phyloP scores from a whole-genome alignment of 495 filamentous ascomycete species.

The Xylaria cubensis region DNA sequence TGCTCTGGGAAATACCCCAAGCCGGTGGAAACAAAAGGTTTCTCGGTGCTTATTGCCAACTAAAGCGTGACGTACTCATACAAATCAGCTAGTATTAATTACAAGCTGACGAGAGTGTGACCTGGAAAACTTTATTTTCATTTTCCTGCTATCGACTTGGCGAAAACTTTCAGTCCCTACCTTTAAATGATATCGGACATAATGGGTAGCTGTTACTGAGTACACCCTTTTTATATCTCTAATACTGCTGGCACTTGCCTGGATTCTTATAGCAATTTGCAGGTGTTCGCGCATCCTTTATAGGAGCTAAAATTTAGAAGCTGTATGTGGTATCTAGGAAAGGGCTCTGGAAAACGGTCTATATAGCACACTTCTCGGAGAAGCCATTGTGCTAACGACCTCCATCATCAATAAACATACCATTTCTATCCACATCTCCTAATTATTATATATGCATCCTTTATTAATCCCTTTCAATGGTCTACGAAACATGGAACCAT shows the following conservation, averaged over 20 bases:
- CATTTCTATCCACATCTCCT: neutral
- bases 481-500: neutral
- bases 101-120: neutral
- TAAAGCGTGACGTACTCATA: neutral
- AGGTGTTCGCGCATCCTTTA: neutral
- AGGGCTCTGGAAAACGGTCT: neutral
- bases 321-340: neutral
- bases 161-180: neutral
- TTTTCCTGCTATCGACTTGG: neutral
- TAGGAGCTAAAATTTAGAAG: neutral
- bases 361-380: neutral
- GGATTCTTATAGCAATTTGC: neutral
- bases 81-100: neutral
- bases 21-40: neutral
- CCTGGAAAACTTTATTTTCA: neutral
- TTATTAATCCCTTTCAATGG: too few species aligned
- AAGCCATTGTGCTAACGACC: neutral
- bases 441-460: neutral
- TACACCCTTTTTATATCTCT: neutral
- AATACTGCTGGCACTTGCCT: neutral
- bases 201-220: neutral
- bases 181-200: neutral
- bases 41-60: neutral
- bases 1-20: neutral
- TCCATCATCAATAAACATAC: neutral